These are phyloP conservation scores for Coemansia sp. DNA, from an alignment of 371 early-diverging fungal species.

Conservation along the genomic window DNA sequence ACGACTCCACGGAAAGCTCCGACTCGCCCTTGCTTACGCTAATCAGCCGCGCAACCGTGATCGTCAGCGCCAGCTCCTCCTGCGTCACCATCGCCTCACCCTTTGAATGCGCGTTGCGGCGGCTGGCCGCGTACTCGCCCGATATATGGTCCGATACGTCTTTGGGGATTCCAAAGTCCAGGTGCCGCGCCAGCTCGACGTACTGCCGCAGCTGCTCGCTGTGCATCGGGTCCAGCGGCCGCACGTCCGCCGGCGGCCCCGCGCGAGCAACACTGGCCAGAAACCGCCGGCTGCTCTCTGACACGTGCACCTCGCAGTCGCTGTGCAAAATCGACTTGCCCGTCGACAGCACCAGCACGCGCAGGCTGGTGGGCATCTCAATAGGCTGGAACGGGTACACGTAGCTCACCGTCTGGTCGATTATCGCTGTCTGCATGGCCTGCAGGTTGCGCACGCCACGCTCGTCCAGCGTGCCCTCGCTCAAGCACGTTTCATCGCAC, in stretches of 20 bases:
- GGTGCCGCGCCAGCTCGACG: constrained; percentile 28
- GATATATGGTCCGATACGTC: constrained; percentile 49
- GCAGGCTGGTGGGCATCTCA: constrained; percentile 44
- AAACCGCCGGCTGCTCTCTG: constrained; percentile 16
- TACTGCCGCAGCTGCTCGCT: constrained; percentile 49
- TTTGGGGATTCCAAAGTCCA: constrained; percentile 46
- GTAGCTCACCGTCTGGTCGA: constrained; percentile 47
- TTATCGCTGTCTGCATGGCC: constrained; percentile 38
- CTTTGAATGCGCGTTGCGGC: constrained; percentile 30
- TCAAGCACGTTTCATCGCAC: constrained; percentile 57
- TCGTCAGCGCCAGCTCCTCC: constrained; percentile 39
- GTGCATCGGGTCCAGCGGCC: constrained; percentile 47
- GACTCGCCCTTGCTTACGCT: constrained; percentile 45
- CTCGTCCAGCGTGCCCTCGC: constrained; percentile 56
- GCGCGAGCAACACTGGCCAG: constrained; percentile 5
- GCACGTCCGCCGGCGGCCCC: constrained; percentile 4
- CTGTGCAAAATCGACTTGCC: constrained; percentile 52
- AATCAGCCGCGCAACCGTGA: constrained; percentile 48
- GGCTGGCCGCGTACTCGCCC: constrained; percentile 39
- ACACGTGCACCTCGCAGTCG: constrained; percentile 45
- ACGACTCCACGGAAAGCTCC: constrained; percentile 34
- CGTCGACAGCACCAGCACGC: constrained; percentile 49
- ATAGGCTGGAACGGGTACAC: constrained; percentile 51
- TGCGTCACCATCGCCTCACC: constrained; percentile 44
- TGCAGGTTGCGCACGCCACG: constrained; percentile 54